Base-by-base conservation (phyloP, 2,329 filamentous ascomycete genomes). In the Hortaea sp. region DNA sequence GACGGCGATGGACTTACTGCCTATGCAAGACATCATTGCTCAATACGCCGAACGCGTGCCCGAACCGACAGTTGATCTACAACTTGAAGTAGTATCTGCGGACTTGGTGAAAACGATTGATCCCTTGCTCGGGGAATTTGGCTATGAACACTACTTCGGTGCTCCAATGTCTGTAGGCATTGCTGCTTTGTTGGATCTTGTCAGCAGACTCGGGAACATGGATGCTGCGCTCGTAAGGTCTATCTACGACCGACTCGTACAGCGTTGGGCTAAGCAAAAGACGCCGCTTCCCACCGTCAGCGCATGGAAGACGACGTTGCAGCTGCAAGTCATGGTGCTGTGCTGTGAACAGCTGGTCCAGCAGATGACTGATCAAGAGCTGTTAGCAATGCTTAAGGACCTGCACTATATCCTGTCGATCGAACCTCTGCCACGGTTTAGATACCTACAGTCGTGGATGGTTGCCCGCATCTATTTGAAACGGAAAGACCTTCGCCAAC, bases 301-400 rank as follows among this genome's bases (percentile, higher is more conserved):
- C 48, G 66, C 67, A 41, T 74, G 69, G 69, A 75, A 75, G 52
- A 63, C 66, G n/a, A 64, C 66, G 0, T 50, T 70, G n/a, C 71
- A 74, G 47, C 56, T 74, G 7, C 71, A 74, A 45, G 60, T 66
- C 12, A 64, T 73, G 57, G 54, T 74, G 1, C 46, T 74, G 0
- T 63, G 72, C 11, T 56, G 57, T 6, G 67, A 73, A 45, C 62
- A 63, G 29, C 63, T 62, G 31, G 47, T 68, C 1, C 46, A 49
- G 10, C 40, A 29, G 5, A 12, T 43, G 4, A 44, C 39, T n/a
- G 38, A 37, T 3, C 20, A 28, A 2, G 53, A 67, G 13, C 60
- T 58, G 1, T 54, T 61, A 11, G 20, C 48, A 1, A 63, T 70
- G 40, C 53, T 72, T 10, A 59, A 63, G 5, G 51, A 59, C 2